Evolutionary conservation across 768 basidiomycete genomes (phyloP).

Genomic region (Pulveroboletus ravenelii): DNA sequence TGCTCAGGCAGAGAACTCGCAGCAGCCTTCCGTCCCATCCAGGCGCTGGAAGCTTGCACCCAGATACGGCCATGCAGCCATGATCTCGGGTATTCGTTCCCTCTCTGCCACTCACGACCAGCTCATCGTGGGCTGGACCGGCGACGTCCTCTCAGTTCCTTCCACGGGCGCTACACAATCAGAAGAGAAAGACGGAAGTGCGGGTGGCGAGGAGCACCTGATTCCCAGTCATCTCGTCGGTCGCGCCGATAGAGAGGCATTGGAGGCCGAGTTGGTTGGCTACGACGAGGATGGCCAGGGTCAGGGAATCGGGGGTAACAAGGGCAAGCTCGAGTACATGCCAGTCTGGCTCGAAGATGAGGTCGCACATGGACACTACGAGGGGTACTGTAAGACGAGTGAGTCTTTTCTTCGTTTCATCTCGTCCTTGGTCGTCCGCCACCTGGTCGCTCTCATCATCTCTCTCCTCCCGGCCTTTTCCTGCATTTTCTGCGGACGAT

Average conservation of each 20-base stretch:
- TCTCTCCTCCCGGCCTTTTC: no score
- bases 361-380: slow-evolving; percentile 90
- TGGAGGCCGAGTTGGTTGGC: slow-evolving; percentile 59
- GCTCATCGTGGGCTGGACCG: slow-evolving; percentile 90
- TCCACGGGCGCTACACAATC: slow-evolving; percentile 31
- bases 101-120: slow-evolving; percentile 84
- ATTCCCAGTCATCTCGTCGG: slow-evolving; percentile 50
- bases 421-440: no score
- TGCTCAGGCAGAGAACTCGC: not conserved
- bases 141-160: slow-evolving; percentile 62
- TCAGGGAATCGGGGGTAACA: slow-evolving; percentile 44
- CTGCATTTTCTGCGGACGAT: slow-evolving; percentile 3
- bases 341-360: slow-evolving; percentile 91
- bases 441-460: no score
- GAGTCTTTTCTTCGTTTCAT: slow-evolving; percentile 30
- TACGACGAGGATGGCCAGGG: slow-evolving; percentile 42
- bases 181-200: slow-evolving; percentile 13
- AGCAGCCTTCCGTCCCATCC: slow-evolving; percentile 15
- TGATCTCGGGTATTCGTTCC: slow-evolving; percentile 89
- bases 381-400: slow-evolving; percentile 98
- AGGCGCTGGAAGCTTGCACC: slow-evolving; percentile 69
- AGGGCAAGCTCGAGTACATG: slow-evolving; percentile 63
- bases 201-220: slow-evolving; percentile 26
- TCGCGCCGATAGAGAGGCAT: slow-evolving; percentile 56
- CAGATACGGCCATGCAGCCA: slow-evolving; percentile 88